These are phyloP conservation scores for Aspergillus intermedius DNA, from an alignment of 2,329 filamentous ascomycete genomes.

Conservation along the genomic window DNA sequence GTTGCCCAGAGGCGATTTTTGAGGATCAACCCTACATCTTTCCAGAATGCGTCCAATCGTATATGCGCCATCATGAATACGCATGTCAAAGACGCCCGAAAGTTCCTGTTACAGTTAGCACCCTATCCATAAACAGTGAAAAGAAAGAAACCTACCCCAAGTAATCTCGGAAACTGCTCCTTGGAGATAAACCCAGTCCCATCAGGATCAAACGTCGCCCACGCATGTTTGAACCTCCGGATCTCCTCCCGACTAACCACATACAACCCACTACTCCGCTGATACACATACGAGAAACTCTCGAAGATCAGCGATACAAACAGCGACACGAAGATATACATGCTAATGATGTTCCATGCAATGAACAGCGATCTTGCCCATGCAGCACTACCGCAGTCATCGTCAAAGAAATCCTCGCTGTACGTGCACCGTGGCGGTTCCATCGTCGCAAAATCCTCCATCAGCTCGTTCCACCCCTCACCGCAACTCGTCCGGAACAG, in stretches of 20 bases:
- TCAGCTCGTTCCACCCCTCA: slow-evolving; percentile 93
- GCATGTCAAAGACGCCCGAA: slow-evolving; percentile 93
- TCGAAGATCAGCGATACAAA: slow-evolving; percentile 99
- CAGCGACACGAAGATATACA: slow-evolving; percentile 98
- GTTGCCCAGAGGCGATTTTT: slow-evolving; percentile 36
- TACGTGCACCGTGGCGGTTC: slow-evolving; percentile 74
- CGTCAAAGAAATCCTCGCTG: slow-evolving; percentile 65
- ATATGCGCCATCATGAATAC: slow-evolving; percentile 87
- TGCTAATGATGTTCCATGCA: slow-evolving; percentile 97
- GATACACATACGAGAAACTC: slow-evolving; percentile 98
- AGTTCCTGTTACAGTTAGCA: slow-evolving; percentile 53
- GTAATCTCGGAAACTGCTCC: slow-evolving; percentile 76
- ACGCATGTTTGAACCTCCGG: slow-evolving; percentile 94
- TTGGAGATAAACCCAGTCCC: slow-evolving; percentile 88
- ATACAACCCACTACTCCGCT: slow-evolving; percentile 86
- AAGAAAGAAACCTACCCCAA: slow-evolving; percentile 54
- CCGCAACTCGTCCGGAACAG: slow-evolving; percentile 90
- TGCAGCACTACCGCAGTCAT: slow-evolving; percentile 83
- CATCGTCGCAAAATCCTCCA: slow-evolving; percentile 88
- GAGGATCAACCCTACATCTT: slow-evolving; percentile 60
- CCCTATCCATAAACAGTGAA: slow-evolving; percentile 1
- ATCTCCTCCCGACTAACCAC: slow-evolving; percentile 90
- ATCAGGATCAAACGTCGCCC: slow-evolving; percentile 89
- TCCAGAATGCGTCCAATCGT: slow-evolving; percentile 83
- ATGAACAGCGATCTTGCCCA: slow-evolving; percentile 92